Evolutionary conservation across 306 rosid species (phyloP).

Genomic region (Heteromeles arbutifolia): DNA sequence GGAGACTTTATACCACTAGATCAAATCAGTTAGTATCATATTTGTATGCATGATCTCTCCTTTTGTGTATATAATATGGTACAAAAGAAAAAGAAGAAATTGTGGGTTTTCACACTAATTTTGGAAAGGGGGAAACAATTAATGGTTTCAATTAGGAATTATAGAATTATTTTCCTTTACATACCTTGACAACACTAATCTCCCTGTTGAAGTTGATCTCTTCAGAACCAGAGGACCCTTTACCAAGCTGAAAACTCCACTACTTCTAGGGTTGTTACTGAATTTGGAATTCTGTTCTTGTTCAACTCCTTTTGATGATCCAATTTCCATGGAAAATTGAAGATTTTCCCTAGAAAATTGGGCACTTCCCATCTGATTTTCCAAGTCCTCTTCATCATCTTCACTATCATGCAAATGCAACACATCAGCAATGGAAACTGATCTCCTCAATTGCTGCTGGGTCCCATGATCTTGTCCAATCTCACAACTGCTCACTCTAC

Average conservation of each 20-base stretch:
- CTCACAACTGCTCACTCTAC: constrained; percentile 2
- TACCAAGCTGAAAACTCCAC: constrained; percentile 22
- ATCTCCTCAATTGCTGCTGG: constrained; percentile 23
- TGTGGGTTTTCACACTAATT: not conserved
- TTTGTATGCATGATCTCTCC: not conserved
- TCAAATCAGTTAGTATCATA: not conserved
- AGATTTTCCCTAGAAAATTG: constrained; percentile 4
- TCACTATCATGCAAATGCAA: constrained; percentile 11
- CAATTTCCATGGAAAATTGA: constrained; percentile 20
- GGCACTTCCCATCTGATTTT: constrained; percentile 3
- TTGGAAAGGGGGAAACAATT: not conserved
- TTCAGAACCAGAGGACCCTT: constrained; percentile 22
- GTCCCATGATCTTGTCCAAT: constrained; percentile 6
- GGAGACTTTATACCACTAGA: not conserved
- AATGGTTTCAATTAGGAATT: constrained; percentile 21
- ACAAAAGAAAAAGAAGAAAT: constrained; percentile 6
- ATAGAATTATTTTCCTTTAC: constrained; percentile 28
- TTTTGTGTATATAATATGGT: not conserved
- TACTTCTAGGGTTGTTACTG: not conserved
- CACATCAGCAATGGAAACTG: constrained; percentile 38
- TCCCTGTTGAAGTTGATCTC: constrained; percentile 41
- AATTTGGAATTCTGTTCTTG: constrained; percentile 13
- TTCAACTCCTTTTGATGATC: constrained; percentile 28
- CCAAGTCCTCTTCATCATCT: constrained; percentile 20
- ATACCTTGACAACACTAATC: constrained; percentile 28